Evolutionary conservation across 2,329 filamentous ascomycete genomes (phyloP).

Genomic region (Malbranchea cinnamomea): DNA sequence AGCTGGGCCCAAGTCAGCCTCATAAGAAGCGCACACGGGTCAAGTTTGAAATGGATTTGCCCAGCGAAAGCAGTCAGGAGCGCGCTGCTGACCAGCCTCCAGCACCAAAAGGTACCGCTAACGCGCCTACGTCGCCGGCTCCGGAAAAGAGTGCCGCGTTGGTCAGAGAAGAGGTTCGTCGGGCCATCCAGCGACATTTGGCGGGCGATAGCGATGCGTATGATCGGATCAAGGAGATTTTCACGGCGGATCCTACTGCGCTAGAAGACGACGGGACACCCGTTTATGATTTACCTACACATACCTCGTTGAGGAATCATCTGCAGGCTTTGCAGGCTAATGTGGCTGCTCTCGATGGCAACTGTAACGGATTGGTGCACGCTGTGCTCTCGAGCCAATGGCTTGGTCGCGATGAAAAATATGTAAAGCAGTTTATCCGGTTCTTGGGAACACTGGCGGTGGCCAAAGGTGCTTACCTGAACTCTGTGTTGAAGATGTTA

Average conservation of each 20-base stretch:
- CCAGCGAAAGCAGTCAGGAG: no score
- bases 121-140: no score
- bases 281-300: conserved; percentile 34
- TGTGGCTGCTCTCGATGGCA: conserved; percentile 39
- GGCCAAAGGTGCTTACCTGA: conserved; percentile 65
- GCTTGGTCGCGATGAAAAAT: conserved; percentile 46
- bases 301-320: conserved; percentile 41
- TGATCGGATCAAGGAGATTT: conserved; percentile 39
- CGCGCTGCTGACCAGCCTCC: no score
- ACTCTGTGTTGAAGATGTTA: conserved; percentile 61
- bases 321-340: conserved; percentile 43
- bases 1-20: conserved; percentile 14
- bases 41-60: conserved; percentile 28
- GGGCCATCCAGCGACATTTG: conserved; percentile 39
- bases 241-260: conserved; percentile 33
- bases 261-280: conserved; percentile 18
- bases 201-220: conserved; percentile 41
- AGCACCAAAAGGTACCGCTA: no score
- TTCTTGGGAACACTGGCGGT: conserved; percentile 55
- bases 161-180: conserved; percentile 46
- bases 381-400: conserved; percentile 44
- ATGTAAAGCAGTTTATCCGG: conserved; percentile 40
- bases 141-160: conserved; percentile 40
- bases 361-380: conserved; percentile 43
- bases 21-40: conserved; percentile 28